Base-by-base conservation (phyloP, 768 basidiomycete species). In the Chiua virens region DNA sequence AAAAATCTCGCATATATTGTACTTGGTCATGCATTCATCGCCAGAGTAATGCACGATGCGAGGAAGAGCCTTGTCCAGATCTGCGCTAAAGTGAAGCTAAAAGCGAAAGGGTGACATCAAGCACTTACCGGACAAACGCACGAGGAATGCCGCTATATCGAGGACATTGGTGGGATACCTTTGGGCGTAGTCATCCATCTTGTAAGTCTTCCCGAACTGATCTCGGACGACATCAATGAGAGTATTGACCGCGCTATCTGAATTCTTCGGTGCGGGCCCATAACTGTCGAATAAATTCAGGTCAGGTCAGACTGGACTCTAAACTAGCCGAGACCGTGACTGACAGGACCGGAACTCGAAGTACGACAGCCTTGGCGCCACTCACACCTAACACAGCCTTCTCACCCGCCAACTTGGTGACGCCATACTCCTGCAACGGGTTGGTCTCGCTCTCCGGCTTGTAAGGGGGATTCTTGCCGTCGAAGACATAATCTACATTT, bases 181-280 rank as follows among this genome's bases (percentile, higher is more conserved):
- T 17, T 87, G 90, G 22, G 92, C 93, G 65, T 85, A 96, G 67
- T 96, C 87, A 65, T 99, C 96, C 96, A 98, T 98, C 68, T 85
- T 92, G 75, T 94, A 94, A 32, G 72, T 74, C 71, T 94, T 94
- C 3, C 89, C 90, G 6, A 87, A 88, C 58, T 89, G 89, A 63
- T 95, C 91, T 53, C 82, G 75, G 0, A 97, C 90, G 30, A 96
- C 76, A 65, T 97, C 93, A 25, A 94, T 68, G 7, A 99, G 78
- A 47, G 92, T 76, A 65, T 98, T 98, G 55, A 98, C 79, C 0
- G 96, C 95, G 5, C 85, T 85, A 62, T 98, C 96, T 4, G 86
- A 79, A 61, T 95, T 94, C 53, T 84, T 83, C 21, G 85, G 82
- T 3, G 89, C 82, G 4, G 89, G 86, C 0, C 96, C 96, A 64